phyloP scores from a whole-genome alignment of 129 eudicot genomes.

The Lonicera japonica region DNA sequence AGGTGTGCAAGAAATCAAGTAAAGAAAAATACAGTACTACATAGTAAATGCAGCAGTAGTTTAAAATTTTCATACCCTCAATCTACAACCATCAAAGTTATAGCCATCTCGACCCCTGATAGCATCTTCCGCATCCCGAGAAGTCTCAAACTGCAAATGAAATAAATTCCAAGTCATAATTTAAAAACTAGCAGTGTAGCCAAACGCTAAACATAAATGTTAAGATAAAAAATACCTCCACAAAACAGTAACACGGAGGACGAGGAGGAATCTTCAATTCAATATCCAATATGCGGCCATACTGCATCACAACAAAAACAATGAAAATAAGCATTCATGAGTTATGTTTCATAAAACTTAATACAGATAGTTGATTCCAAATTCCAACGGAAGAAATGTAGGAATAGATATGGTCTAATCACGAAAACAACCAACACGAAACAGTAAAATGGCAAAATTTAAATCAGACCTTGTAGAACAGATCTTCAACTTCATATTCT shows the following conservation, averaged over 20 bases:
- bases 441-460: neutral
- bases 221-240: slow-evolving; percentile 54
- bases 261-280: slow-evolving; percentile 96
- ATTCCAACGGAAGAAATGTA: too few species aligned
- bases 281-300: slow-evolving; percentile 90
- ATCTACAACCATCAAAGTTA: slow-evolving; percentile 94
- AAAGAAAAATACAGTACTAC: neutral
- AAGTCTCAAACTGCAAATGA: slow-evolving; percentile 61
- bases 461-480: slow-evolving; percentile 78
- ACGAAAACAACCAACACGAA: neutral
- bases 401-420: too few species aligned
- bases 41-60: neutral
- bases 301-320: slow-evolving; percentile 42
- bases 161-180: neutral
- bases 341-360: too few species aligned
- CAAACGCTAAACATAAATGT: slow-evolving; percentile 1
- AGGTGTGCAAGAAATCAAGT: neutral
- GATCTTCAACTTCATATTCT: slow-evolving; percentile 85
- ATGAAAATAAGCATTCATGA: too few species aligned
- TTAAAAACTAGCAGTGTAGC: neutral
- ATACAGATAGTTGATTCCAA: too few species aligned
- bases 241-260: slow-evolving; percentile 95
- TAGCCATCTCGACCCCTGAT: slow-evolving; percentile 98
- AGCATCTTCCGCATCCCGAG: slow-evolving; percentile 98
- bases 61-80: slow-evolving; percentile 57